Conservation (phyloP, 345 rosid genomes). For the Aquilaria malaccensis region DNA sequence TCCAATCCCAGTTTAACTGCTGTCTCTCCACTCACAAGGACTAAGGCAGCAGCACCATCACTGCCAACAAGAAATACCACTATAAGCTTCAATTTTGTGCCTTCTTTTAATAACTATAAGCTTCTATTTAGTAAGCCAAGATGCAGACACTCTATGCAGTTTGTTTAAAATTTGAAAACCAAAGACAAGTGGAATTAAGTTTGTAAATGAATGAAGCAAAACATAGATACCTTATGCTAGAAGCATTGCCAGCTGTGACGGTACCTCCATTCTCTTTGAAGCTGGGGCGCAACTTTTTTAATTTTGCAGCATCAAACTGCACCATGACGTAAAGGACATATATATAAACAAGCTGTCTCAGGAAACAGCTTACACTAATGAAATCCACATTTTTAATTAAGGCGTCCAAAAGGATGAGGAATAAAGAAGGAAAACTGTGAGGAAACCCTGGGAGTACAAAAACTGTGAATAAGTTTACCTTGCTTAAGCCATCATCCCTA, state of each 20-base stretch:
- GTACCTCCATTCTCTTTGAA: constrained; percentile 90
- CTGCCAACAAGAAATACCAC: constrained; percentile 31
- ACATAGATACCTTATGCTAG: constrained; percentile 74
- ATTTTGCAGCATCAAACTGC: constrained; percentile 86
- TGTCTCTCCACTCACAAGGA: constrained; percentile 85
- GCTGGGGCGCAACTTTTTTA: constrained; percentile 93
- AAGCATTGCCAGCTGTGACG: constrained; percentile 97
- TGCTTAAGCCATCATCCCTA: constrained; percentile 93
- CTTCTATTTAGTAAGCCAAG: background rate
- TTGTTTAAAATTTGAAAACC: background rate
- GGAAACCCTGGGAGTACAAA: too few species aligned
- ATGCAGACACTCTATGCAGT: background rate
- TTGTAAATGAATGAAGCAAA: background rate
- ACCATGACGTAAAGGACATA: background rate
- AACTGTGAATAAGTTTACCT: constrained; percentile 37
- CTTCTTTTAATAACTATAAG: background rate
- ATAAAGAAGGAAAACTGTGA: background rate
- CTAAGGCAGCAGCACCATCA: constrained; percentile 97
- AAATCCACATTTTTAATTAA: background rate
- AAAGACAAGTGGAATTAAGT: background rate
- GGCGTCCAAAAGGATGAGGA: background rate
- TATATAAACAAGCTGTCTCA: constrained; percentile 14
- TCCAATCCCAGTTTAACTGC: constrained; percentile 71
- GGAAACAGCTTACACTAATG: constrained; percentile 1
- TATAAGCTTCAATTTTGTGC: constrained; percentile 6